Evolutionary conservation across 192 early-diverging fungal species (phyloP).

Genomic region (Backusella tarrabulga): DNA sequence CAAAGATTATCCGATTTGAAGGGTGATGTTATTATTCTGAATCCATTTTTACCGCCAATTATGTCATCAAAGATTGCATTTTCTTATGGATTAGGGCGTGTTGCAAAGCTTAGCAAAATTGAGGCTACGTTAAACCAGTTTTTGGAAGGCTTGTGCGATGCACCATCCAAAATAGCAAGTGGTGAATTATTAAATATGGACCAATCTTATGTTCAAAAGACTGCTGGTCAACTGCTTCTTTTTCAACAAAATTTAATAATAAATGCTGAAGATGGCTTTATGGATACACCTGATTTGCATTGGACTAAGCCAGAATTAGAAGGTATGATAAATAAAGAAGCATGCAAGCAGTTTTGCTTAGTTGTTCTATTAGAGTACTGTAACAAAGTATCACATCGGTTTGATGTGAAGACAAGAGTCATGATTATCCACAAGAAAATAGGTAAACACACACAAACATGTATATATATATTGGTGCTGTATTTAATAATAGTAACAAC

Average conservation of each 20-base stretch:
- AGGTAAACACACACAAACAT: neutral
- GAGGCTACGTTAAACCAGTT: neutral
- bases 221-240: neutral
- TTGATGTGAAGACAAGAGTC: neutral
- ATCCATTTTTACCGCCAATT: neutral
- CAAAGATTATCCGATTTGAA: constrained; percentile 6
- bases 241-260: neutral
- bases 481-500: too few relatives aligned
- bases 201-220: neutral
- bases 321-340: neutral
- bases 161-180: neutral
- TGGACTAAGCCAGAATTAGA: neutral
- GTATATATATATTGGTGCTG: neutral
- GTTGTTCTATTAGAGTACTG: neutral
- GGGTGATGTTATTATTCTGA: constrained; percentile 3
- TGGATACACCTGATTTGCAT: constrained; percentile 2
- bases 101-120: neutral
- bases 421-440: neutral
- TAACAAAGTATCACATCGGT: neutral
- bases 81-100: neutral
- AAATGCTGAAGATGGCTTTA: neutral
- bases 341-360: neutral
- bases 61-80: constrained; percentile 3
- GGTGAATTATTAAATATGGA: neutral
- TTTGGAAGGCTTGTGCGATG: neutral